Evolutionary conservation across 257 asterid species (phyloP).

Genomic region (Cruciata laevipes): DNA sequence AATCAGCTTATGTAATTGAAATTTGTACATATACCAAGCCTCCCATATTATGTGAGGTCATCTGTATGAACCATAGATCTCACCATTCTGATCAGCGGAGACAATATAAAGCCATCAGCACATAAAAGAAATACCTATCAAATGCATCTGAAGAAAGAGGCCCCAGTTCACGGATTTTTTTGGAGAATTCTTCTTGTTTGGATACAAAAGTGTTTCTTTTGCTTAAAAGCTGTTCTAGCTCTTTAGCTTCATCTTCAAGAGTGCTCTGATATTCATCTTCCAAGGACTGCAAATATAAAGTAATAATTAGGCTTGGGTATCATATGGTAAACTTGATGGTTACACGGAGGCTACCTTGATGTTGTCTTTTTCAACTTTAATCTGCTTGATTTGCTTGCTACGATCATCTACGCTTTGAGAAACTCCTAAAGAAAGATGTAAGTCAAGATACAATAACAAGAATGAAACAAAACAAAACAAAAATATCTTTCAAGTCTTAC

Average conservation of each 20-base stretch:
- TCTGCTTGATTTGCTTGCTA: constrained; percentile 52
- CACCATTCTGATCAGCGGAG: background rate
- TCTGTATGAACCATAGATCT: background rate
- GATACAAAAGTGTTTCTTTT: constrained; percentile 67
- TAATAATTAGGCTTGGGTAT: constrained; percentile 16
- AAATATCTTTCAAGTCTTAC: constrained; percentile 34
- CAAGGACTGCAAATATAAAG: constrained; percentile 38
- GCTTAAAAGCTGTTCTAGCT: constrained; percentile 73
- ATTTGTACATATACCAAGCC: background rate
- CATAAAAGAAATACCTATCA: constrained; percentile 55
- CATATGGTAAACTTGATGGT: constrained; percentile 16
- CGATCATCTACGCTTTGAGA: constrained; percentile 49
- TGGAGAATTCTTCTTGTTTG: constrained; percentile 90
- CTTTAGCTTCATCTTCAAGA: constrained; percentile 90
- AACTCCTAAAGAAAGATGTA: constrained; percentile 39
- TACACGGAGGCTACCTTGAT: constrained; percentile 50
- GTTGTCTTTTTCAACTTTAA: constrained; percentile 62
- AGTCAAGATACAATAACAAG: constrained; percentile 8
- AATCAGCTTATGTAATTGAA: background rate
- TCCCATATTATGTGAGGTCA: background rate
- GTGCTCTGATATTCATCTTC: constrained; percentile 74
- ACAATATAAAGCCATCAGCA: background rate
- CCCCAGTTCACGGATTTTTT: constrained; percentile 94
- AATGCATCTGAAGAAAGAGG: constrained; percentile 95
- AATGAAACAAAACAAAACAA: constrained; percentile 12